Conservation (phyloP, 306 rosid genomes). For the Casuarina glauca region DNA sequence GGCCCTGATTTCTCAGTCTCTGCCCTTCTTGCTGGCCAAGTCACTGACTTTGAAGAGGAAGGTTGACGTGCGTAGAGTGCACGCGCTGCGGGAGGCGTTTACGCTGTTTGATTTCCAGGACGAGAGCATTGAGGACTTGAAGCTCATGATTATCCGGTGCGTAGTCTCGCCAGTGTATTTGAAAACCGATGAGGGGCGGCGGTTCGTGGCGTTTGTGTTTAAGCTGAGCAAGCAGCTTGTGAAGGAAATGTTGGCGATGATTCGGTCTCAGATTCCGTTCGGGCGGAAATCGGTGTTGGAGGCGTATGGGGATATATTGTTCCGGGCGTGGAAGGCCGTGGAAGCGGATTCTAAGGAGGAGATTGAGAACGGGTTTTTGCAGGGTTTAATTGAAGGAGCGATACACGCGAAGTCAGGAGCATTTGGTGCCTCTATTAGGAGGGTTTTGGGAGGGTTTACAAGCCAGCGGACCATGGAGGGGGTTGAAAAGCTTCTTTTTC, state of each 20-base stretch:
- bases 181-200: slow-evolving; percentile 81
- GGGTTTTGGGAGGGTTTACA: slow-evolving; percentile 74
- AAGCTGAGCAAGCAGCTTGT: slow-evolving; percentile 63
- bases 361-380: slow-evolving; percentile 74
- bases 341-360: slow-evolving; percentile 49
- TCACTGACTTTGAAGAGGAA: slow-evolving; percentile 70
- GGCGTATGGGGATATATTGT: slow-evolving; percentile 76
- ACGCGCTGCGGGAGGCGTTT: slow-evolving; percentile 71
- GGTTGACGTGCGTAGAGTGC: slow-evolving; percentile 80
- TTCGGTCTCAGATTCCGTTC: slow-evolving; percentile 80
- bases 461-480: slow-evolving; percentile 82
- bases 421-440: slow-evolving; percentile 71
- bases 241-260: slow-evolving; percentile 80
- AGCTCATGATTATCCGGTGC: slow-evolving; percentile 60
- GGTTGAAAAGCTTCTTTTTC: slow-evolving; percentile 76
- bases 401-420: slow-evolving; percentile 54
- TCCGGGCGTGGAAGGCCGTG: slow-evolving; percentile 76
- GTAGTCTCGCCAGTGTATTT: slow-evolving; percentile 70
- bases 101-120: slow-evolving; percentile 74
- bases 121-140: slow-evolving; percentile 78
- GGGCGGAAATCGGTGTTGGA: slow-evolving; percentile 90
- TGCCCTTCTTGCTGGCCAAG: slow-evolving; percentile 66
- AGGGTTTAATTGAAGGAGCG: slow-evolving; percentile 69
- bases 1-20: slow-evolving; percentile 68
- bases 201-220: slow-evolving; percentile 65